Percentiles rank a stretch among this genome's conserved stretches.
Conservation (phyloP, 2,329 filamentous ascomycete species). For the Pseudonectria foliicola region DNA sequence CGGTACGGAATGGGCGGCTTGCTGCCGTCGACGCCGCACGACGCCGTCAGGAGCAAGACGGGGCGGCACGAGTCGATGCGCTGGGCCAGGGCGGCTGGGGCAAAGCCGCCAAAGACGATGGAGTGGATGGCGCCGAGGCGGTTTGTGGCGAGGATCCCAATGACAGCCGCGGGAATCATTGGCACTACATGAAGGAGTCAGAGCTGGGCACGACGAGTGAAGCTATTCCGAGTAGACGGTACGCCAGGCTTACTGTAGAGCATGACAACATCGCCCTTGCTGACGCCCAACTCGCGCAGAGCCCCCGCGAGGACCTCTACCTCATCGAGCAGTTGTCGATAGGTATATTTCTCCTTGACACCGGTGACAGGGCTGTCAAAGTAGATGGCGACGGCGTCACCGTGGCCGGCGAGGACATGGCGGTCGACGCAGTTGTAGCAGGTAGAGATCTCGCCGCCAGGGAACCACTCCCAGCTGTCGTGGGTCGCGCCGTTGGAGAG, state of each 20-base stretch:
- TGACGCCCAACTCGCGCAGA: conserved; percentile 72
- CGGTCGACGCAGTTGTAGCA: conserved; percentile 89
- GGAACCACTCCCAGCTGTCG: conserved; percentile 83
- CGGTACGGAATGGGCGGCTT: conserved; percentile 76
- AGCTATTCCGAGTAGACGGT: background rate
- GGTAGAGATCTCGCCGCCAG: conserved; percentile 80
- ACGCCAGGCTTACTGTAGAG: conserved; percentile 67
- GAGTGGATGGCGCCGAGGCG: conserved; percentile 82
- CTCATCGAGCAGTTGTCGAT: conserved; percentile 66
- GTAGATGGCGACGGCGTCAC: conserved; percentile 66
- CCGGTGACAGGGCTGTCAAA: conserved; percentile 84
- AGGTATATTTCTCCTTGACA: conserved; percentile 66
- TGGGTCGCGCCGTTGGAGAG: conserved; percentile 57
- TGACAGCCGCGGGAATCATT: conserved; percentile 86
- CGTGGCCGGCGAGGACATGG: conserved; percentile 75
- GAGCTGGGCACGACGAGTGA: no score
- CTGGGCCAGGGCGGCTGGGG: conserved; percentile 72
- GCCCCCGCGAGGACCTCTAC: conserved; percentile 79
- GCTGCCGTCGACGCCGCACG: conserved; percentile 81
- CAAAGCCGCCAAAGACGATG: conserved; percentile 92
- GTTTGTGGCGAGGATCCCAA: conserved; percentile 75
- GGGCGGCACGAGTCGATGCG: conserved; percentile 78
- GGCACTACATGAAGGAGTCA: conserved; percentile 58
- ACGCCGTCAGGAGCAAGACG: conserved; percentile 74
- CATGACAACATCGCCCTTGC: conserved; percentile 78